Conservation (phyloP, 2,329 filamentous ascomycete species). For the Ustulina deusta region DNA sequence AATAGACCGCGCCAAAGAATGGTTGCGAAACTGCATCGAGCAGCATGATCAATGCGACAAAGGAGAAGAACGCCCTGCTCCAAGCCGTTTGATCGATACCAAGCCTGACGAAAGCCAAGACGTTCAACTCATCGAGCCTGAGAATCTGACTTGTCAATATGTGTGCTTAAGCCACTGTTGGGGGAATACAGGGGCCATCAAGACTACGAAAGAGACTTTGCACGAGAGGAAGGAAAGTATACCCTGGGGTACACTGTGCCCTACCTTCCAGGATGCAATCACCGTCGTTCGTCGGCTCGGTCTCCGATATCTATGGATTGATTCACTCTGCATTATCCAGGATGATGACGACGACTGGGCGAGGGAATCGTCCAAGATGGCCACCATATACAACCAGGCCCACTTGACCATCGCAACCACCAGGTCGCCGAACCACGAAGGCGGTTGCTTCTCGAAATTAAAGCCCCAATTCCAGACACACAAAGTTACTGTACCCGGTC, state of each 20-base stretch:
- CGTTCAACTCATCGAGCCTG: neutral
- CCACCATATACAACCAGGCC: conserved; percentile 44
- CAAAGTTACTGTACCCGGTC: neutral
- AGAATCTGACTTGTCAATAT: neutral
- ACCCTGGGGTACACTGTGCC: neutral
- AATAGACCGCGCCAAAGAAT: conserved; percentile 2
- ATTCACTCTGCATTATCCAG: too few relatives aligned
- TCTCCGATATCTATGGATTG: conserved; percentile 21
- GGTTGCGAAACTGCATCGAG: neutral
- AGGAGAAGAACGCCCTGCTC: neutral
- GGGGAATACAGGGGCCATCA: neutral
- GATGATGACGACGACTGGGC: conserved; percentile 39
- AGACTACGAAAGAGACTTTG: conserved; percentile 5
- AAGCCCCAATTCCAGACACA: conserved; percentile 1
- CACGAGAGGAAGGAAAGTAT: neutral
- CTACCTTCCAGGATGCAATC: conserved; percentile 6
- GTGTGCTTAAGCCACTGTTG: conserved; percentile 5
- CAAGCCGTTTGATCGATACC: conserved; percentile 1
- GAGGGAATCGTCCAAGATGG: conserved; percentile 44
- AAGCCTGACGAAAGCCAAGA: neutral
- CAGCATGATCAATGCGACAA: neutral
- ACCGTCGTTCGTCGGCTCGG: conserved; percentile 3
- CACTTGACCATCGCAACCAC: conserved; percentile 42
- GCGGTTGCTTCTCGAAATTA: neutral
- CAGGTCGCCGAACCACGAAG: neutral